Evolutionary conservation across 805 yeast species (phyloP), one percentile per base, ranked within the genome.

Genomic region (Myxozyma sirexii): DNA sequence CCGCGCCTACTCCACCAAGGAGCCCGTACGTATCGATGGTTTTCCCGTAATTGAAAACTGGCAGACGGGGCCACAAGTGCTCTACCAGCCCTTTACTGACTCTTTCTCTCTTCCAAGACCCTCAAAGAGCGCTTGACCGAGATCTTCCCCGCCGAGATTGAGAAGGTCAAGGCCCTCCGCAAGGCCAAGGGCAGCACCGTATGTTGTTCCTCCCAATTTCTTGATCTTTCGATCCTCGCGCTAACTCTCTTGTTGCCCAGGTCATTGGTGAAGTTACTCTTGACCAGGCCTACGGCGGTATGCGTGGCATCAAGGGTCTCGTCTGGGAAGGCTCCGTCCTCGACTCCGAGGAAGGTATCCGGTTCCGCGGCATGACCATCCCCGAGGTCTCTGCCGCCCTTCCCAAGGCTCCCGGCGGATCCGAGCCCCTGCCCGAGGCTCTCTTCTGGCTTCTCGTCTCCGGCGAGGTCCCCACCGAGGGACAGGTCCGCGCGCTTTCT

Each of bases 41-140:
- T 27, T 29, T 10, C 29, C 23, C 37, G 24, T 17, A 19, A 17
- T 12, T n/a, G n/a, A n/a, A n/a, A n/a, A n/a, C n/a, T n/a, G n/a
- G n/a, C n/a, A n/a, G n/a, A n/a, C n/a, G n/a, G n/a, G n/a, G n/a
- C n/a, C n/a, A n/a, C n/a, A n/a, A n/a, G n/a, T n/a, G n/a, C n/a
- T n/a, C n/a, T n/a, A n/a, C n/a, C n/a, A n/a, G n/a, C n/a, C n/a
- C n/a, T n/a, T n/a, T n/a, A n/a, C n/a, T n/a, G n/a, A n/a, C n/a
- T n/a, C n/a, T n/a, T n/a, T n/a, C n/a, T n/a, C 41, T 2, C 8
- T 27, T 42, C n/a, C 3, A 35, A 66, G 69, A 75, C 97, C 66
- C 82, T 94, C 71, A 94, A 94, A 79, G 96, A 94, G 78, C 86
- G 96, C 75, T 92, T 94, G 74, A 96, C 91, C 58, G 96, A 90